phyloP scores from a whole-genome alignment of 1,284 basidiomycete species.

The Apiotrichum siamense region DNA sequence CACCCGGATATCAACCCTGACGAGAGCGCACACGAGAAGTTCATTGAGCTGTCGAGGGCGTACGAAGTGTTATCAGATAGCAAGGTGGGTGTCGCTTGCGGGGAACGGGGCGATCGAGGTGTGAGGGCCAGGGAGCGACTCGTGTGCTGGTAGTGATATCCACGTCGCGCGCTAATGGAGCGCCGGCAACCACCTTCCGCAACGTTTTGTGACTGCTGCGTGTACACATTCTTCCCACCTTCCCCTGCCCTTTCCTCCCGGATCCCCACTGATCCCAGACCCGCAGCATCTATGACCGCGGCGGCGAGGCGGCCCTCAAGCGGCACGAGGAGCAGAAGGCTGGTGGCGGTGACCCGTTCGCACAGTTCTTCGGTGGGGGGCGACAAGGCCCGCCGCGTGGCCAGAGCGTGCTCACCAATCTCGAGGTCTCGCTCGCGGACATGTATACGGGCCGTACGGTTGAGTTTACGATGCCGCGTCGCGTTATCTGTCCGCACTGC shows the following conservation, averaged over 20 bases:
- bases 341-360: constrained; percentile 83
- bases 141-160: too few species aligned
- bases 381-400: constrained; percentile 68
- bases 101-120: too few species aligned
- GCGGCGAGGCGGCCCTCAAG: constrained; percentile 87
- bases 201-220: too few species aligned
- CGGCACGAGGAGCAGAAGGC: constrained; percentile 64
- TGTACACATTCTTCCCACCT: background rate
- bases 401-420: constrained; percentile 73
- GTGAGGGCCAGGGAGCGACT: too few species aligned
- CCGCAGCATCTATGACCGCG: constrained; percentile 82
- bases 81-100: constrained; percentile 52
- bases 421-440: constrained; percentile 77
- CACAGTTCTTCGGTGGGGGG: constrained; percentile 75
- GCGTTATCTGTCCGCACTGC: constrained; percentile 85
- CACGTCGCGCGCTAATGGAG: too few species aligned
- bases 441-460: constrained; percentile 78
- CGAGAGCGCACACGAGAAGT: constrained; percentile 69
- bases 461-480: constrained; percentile 86
- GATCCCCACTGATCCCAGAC: constrained; percentile 53
- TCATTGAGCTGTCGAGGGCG: constrained; percentile 84
- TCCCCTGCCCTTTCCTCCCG: background rate
- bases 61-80: constrained; percentile 84
- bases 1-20: constrained; percentile 94
- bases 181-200: too few species aligned